Base-by-base conservation (phyloP, 202 grass and related monocot genomes). In the Sporobolus alterniflorus region DNA sequence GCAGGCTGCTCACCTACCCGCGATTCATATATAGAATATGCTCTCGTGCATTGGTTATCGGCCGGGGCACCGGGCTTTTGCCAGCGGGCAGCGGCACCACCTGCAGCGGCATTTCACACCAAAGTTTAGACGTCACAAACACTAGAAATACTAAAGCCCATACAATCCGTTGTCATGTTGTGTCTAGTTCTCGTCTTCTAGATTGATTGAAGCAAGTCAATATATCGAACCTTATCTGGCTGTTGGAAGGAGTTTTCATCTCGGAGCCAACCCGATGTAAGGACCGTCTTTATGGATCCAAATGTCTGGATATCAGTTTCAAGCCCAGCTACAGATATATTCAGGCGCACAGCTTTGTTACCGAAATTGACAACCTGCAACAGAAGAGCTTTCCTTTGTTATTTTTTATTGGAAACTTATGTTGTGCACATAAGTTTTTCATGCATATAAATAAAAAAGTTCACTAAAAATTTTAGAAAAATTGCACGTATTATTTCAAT, bases 181-280 rank as follows among this genome's bases (percentile, higher is more conserved):
- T 21, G 50, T 67, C 74, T 51, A 64, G 9, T 64, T 32, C 1
- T 32, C n/a, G 1, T 59, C 11, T 63, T 75, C 48, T 36, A 6
- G 34, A 41, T 20, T 39, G 9, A 76, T 50, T 30, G 66, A 52
- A 83, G 70, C 21, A 75, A 75, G 21, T 61, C 13, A 24, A 43
- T 73, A 54, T 76, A 66, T 34, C 82, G 74, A 75, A 98, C 96
- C 96, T 93, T 98, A 52, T 95, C 86, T 75, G 92, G 92, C 63
- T 91, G 79, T 62, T 90, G 80, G 87, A 98, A 98, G 57, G 96
- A 98, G 80, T 98, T 98, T 73, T 98, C 96, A 71, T 98, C 92
- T 59, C 50, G 60, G 26, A 90, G 64, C 72, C 79, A 77, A 46
- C 84, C 86, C 16, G 94, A 97, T 16, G 90, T 88, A 65, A 98